Evolutionary conservation across 169 alveolate genomes (phyloP).

Genomic region (Eimeria maxima): DNA sequence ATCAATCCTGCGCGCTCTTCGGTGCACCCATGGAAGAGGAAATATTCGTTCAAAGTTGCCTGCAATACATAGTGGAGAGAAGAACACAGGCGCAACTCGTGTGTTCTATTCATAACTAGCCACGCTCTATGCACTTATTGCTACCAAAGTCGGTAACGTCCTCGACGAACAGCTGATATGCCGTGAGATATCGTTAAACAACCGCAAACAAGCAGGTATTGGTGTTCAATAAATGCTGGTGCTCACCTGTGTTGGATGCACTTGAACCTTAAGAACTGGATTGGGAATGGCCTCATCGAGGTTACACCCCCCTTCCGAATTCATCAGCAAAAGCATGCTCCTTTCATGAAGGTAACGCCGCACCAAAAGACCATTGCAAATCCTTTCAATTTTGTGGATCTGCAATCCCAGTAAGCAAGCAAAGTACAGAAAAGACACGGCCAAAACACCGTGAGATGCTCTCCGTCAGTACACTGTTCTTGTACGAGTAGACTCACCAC

Average conservation of each 20-base stretch:
- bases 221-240: background rate
- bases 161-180: background rate
- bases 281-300: slow-evolving; percentile 72
- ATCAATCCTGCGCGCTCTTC: slow-evolving; percentile 76
- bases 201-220: background rate
- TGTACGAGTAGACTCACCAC: slow-evolving; percentile 40
- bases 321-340: slow-evolving; percentile 67
- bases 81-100: background rate
- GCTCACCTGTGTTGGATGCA: slow-evolving; percentile 77
- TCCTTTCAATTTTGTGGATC: slow-evolving; percentile 73
- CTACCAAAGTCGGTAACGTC: background rate
- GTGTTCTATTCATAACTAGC: background rate
- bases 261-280: slow-evolving; percentile 75
- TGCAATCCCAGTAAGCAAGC: slow-evolving; percentile 24
- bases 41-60: slow-evolving; percentile 78
- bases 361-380: slow-evolving; percentile 63
- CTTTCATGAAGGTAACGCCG: slow-evolving; percentile 83
- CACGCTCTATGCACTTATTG: background rate
- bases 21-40: slow-evolving; percentile 83
- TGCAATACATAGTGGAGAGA: background rate
- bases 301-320: slow-evolving; percentile 64
- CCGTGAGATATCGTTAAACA: background rate
- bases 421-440: background rate
- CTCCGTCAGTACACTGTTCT: too few species aligned
- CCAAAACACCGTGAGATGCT: background rate